Evolutionary conservation across 192 early-diverging fungal species (phyloP).

Genomic region (Linnemannia hyalina): DNA sequence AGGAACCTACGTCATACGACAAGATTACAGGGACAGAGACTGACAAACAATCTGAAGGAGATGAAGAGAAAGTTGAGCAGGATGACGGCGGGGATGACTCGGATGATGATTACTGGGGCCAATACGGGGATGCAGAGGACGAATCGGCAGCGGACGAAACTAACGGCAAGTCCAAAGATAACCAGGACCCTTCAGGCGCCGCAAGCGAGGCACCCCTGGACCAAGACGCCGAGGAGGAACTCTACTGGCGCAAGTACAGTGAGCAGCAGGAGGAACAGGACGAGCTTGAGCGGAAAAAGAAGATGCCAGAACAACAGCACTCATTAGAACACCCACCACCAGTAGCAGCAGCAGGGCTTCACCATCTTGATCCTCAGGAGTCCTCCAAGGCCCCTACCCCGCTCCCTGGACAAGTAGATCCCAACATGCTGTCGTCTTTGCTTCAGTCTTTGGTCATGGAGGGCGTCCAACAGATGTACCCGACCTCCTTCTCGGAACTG

Average conservation of each 20-base stretch:
- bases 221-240: constrained; percentile 43
- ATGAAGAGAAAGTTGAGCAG: neutral
- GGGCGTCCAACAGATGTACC: neutral
- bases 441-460: constrained; percentile 24
- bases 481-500: neutral
- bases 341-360: neutral
- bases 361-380: neutral
- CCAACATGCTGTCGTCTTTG: constrained; percentile 35
- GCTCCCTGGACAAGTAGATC: constrained; percentile 21
- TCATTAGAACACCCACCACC: neutral
- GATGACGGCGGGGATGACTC: constrained; percentile 9
- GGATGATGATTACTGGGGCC: constrained; percentile 53
- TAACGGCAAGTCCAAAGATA: neutral
- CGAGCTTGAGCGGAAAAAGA: constrained; percentile 21
- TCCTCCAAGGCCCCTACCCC: neutral
- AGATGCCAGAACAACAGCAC: constrained; percentile 14
- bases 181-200: neutral
- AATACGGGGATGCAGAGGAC: constrained; percentile 34
- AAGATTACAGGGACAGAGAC: too few relatives aligned
- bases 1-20: neutral
- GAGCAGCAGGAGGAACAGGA: constrained; percentile 40
- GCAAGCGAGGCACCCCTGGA: neutral
- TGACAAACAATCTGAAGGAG: neutral
- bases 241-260: constrained; percentile 47
- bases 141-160: constrained; percentile 10